Percentiles rank a stretch among this genome's conserved stretches.
phyloP scores from a whole-genome alignment of 768 basidiomycete genomes.

The Russula sp. region DNA sequence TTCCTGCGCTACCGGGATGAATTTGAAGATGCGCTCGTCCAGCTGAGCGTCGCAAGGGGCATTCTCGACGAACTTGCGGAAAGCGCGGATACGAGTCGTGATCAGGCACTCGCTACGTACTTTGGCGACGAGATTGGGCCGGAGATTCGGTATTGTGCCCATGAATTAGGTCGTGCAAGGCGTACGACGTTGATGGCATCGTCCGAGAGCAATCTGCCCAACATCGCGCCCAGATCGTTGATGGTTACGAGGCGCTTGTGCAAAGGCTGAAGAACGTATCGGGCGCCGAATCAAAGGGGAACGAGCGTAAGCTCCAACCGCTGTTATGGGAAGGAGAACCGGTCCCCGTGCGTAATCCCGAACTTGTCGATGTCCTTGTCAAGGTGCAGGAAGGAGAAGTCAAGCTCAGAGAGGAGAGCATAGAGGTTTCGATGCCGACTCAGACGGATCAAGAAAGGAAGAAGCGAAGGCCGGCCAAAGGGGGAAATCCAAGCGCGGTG shows the following conservation, averaged over 20 bases:
- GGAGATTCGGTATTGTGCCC: constrained; percentile 89
- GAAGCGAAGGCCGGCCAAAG: constrained; percentile 40
- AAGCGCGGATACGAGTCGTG: constrained; percentile 65
- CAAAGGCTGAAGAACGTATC: constrained; percentile 49
- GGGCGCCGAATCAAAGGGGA: constrained; percentile 38
- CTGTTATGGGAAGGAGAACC: constrained; percentile 79
- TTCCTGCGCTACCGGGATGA: constrained; percentile 74
- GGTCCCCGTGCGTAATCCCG: constrained; percentile 85
- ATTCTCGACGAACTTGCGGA: constrained; percentile 67
- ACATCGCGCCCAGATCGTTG: constrained; percentile 59
- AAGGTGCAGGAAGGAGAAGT: constrained; percentile 77
- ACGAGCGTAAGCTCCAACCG: constrained; percentile 51
- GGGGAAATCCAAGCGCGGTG: constrained; percentile 61
- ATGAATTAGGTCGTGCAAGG: constrained; percentile 74
- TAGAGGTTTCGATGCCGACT: constrained; percentile 31
- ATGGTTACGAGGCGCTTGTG: constrained; percentile 56
- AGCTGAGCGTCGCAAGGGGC: constrained; percentile 73
- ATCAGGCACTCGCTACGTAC: constrained; percentile 82
- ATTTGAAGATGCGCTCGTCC: constrained; percentile 69
- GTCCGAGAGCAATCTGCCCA: constrained; percentile 58
- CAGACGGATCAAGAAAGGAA: constrained; percentile 38
- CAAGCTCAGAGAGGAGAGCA: constrained; percentile 46
- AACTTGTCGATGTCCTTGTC: constrained; percentile 83
- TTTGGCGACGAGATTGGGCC: constrained; percentile 88
- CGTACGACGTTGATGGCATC: constrained; percentile 80